These are phyloP conservation scores for Houttuynia cordata DNA, from an alignment of 164 flowering plant genomes.

Conservation along the genomic window DNA sequence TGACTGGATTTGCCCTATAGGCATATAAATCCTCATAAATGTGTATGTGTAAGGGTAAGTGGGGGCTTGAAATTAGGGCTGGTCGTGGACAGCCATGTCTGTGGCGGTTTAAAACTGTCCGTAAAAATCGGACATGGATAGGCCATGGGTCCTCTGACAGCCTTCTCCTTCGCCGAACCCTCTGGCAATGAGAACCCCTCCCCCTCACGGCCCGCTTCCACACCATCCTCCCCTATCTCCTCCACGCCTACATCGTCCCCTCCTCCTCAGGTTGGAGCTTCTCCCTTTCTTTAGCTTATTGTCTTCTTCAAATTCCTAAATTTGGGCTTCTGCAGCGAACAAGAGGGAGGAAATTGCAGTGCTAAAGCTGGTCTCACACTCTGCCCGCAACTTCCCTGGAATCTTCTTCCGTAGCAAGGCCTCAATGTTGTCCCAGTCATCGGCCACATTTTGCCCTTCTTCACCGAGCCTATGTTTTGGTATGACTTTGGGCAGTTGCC, in stretches of 20 bases:
- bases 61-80: too few relatives aligned
- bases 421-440: slow-evolving; percentile 59
- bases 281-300: too few relatives aligned
- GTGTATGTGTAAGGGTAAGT: too few relatives aligned
- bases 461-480: slow-evolving; percentile 71
- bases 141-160: too few relatives aligned
- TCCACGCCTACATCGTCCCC: slow-evolving; percentile 66
- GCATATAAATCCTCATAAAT: too few relatives aligned
- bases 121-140: too few relatives aligned
- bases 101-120: too few relatives aligned
- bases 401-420: slow-evolving; percentile 79
- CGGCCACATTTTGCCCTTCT: slow-evolving; percentile 70
- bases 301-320: not conserved
- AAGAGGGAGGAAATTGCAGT: slow-evolving; percentile 87
- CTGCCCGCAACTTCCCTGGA: slow-evolving; percentile 73
- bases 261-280: slow-evolving; percentile 72
- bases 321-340: slow-evolving; percentile 32
- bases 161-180: slow-evolving; percentile 36
- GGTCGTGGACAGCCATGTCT: too few relatives aligned
- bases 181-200: slow-evolving; percentile 33
- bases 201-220: slow-evolving; percentile 58
- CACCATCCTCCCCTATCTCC: slow-evolving; percentile 81
- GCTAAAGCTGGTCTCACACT: slow-evolving; percentile 65
- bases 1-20: too few relatives aligned
- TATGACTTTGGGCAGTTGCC: slow-evolving; percentile 14